phyloP scores from a whole-genome alignment of 2,329 filamentous ascomycete genomes.

The Aspergillus persii region DNA sequence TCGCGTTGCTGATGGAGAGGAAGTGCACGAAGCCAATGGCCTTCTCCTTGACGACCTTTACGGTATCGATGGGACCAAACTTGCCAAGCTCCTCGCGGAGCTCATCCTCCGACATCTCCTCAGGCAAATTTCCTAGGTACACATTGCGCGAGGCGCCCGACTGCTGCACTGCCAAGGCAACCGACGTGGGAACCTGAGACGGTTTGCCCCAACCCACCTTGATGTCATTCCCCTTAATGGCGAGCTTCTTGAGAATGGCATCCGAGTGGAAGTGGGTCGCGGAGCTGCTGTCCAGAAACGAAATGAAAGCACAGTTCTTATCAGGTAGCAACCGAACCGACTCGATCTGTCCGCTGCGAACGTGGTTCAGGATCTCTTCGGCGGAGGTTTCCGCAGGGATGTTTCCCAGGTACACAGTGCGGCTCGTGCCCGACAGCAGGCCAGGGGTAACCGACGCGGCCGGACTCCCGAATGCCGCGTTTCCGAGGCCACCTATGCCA shows the following conservation, averaged over 20 bases:
- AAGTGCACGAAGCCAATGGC: conserved; percentile 98
- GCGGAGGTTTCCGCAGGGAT: conserved; percentile 97
- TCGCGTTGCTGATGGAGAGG: conserved; percentile 93
- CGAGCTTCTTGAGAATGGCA: conserved; percentile 98
- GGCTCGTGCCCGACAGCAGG: conserved; percentile 83
- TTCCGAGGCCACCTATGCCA: conserved; percentile 64
- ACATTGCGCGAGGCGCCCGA: conserved; percentile 96
- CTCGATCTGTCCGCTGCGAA: conserved; percentile 96
- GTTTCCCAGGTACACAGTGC: conserved; percentile 96
- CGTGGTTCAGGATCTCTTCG: conserved; percentile 94
- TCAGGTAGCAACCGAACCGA: conserved; percentile 95
- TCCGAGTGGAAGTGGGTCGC: conserved; percentile 99
- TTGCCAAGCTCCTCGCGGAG: conserved; percentile 92
- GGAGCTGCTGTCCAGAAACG: conserved; percentile 94
- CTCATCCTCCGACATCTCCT: conserved; percentile 88
- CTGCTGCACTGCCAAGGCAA: conserved; percentile 95
- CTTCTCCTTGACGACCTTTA: conserved; percentile 98
- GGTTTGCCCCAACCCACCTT: conserved; percentile 99
- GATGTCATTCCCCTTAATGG: conserved; percentile 97
- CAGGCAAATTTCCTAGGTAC: conserved; percentile 88
- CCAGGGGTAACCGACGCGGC: conserved; percentile 75
- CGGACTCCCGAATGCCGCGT: conserved; percentile 60
- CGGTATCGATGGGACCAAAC: conserved; percentile 92
- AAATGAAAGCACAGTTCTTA: conserved; percentile 99
- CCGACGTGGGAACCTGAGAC: conserved; percentile 94